These are phyloP conservation scores for Omphalea diandra DNA, from an alignment of 441 rosid genomes.

Conservation along the genomic window DNA sequence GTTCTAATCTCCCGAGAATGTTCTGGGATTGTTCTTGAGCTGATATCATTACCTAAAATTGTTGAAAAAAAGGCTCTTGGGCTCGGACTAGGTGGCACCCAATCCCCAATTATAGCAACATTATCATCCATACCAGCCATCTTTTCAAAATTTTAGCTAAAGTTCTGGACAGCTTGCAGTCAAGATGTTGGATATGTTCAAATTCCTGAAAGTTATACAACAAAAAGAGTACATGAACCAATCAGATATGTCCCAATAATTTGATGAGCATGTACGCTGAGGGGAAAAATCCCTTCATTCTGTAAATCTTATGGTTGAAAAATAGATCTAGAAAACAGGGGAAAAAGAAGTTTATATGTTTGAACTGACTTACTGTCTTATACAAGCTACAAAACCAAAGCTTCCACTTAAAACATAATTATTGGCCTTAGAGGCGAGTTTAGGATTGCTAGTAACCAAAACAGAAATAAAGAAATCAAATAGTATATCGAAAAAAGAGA, in stretches of 20 bases:
- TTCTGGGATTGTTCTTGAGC: slow-evolving; percentile 45
- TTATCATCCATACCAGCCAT: slow-evolving; percentile 81
- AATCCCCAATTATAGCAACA: slow-evolving; percentile 69
- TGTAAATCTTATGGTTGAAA: not conserved
- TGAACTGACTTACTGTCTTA: not conserved
- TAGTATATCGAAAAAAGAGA: not conserved
- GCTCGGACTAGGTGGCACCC: slow-evolving; percentile 77
- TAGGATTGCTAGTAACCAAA: not conserved
- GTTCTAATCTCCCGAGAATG: slow-evolving; percentile 31
- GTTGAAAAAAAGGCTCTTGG: slow-evolving; percentile 56
- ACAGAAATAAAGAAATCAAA: slow-evolving; percentile 5
- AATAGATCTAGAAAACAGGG: not conserved
- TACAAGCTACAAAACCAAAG: slow-evolving; percentile 14
- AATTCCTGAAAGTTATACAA: slow-evolving; percentile 37
- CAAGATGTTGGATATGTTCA: slow-evolving; percentile 18
- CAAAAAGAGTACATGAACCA: slow-evolving; percentile 13
- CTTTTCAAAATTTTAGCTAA: slow-evolving; percentile 25
- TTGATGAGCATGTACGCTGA: too few relatives aligned
- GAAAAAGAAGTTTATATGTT: not conserved
- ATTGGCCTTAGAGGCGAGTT: not conserved
- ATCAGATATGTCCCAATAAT: slow-evolving; percentile 16
- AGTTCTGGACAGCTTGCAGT: slow-evolving; percentile 27
- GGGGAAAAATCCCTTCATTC: too few relatives aligned
- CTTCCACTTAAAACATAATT: slow-evolving; percentile 3
- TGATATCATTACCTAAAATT: slow-evolving; percentile 45